A percentile compares a stretch with the other conserved stretches of the same genome.
These are phyloP conservation scores for Rosa chinensis DNA, from an alignment of 306 rosid genomes.

Conservation along the genomic window DNA sequence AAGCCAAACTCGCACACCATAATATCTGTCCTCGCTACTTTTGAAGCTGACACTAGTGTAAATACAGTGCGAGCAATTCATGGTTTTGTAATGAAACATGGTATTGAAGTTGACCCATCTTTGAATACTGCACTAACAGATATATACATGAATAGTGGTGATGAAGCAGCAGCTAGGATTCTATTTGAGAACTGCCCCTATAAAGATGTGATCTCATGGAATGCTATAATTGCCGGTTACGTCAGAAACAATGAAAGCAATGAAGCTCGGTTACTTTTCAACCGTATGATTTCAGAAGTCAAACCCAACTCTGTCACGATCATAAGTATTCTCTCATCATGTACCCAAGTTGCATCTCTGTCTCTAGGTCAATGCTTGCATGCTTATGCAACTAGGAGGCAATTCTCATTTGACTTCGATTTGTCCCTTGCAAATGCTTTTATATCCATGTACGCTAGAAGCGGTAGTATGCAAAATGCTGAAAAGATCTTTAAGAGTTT, in stretches of 20 bases:
- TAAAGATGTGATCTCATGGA: conserved; percentile 50
- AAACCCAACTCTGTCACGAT: conserved; percentile 41
- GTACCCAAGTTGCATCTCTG: conserved; percentile 40
- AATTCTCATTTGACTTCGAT: conserved; percentile 13
- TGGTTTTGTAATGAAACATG: conserved; percentile 39
- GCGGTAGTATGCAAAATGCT: conserved; percentile 45
- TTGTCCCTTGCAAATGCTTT: conserved; percentile 42
- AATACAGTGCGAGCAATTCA: conserved; percentile 39
- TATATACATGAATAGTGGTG: conserved; percentile 42
- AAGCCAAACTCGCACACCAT: conserved; percentile 43
- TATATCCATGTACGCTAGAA: conserved; percentile 42
- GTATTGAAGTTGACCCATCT: conserved; percentile 33
- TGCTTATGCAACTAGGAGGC: conserved; percentile 34
- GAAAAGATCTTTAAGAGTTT: conserved; percentile 33
- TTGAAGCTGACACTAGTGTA: conserved; percentile 30
- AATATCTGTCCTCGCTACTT: conserved; percentile 36
- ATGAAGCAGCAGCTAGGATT: conserved; percentile 38
- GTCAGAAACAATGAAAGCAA: conserved; percentile 29
- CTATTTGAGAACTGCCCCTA: conserved; percentile 39
- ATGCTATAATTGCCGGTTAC: conserved; percentile 40
- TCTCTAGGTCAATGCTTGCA: conserved; percentile 46
- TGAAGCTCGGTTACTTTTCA: conserved; percentile 38
- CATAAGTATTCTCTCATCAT: conserved; percentile 41
- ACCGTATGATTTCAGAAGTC: conserved; percentile 41
- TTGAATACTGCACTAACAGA: conserved; percentile 51